Evolutionary conservation across 2,329 filamentous ascomycete genomes (phyloP), one percentile per base, ranked within the genome.

Genomic region (Neonectria hederae): DNA sequence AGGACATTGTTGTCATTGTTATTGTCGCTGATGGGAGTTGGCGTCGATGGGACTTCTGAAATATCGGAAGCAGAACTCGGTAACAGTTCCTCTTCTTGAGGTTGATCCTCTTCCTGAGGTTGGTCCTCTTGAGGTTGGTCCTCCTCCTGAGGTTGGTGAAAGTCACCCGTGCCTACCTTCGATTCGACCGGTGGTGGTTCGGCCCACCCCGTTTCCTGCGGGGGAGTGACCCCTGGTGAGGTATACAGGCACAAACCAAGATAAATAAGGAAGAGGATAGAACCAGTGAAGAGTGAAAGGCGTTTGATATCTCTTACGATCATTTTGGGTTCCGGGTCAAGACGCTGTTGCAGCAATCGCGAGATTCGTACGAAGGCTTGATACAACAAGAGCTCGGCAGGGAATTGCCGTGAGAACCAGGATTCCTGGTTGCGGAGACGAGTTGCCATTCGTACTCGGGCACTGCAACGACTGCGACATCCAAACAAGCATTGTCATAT

Each of bases 231-330:
- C 10, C 53, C 52, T 7, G 65, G 63, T 22, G 66, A 49, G 11
- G 55, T 52, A 42, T 70, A 75, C 14, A 74, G 62, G 11, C 57
- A 64, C 4, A 76, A 45, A 10, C 61, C 72, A 51, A 79, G 59
- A 19, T 76, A 69, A n/a, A 77, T 21, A n/a, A 80, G 53, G 2
- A 76, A 48, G 13, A 77, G n/a, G 0, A 76, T 35, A 4, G 76
- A 76, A 14, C 72, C 72, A 4, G 76, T 24, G 7, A 78, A 55
- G 22, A 81, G 63, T n/a, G 69, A 65, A 22, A 78, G 57, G 4
- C 76, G 76, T 66, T 71, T 74, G 24, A 76, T 61, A 54, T 79
- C 77, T 52, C 74, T 71, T 24, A 75, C 69, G 35, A 79, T 60
- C 78, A 79, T 80, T 38, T 54, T 68, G 70, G 28, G 59, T 10